These are phyloP conservation scores for Peterozyma toletana DNA, from an alignment of 805 yeast genomes.

Conservation along the genomic window DNA sequence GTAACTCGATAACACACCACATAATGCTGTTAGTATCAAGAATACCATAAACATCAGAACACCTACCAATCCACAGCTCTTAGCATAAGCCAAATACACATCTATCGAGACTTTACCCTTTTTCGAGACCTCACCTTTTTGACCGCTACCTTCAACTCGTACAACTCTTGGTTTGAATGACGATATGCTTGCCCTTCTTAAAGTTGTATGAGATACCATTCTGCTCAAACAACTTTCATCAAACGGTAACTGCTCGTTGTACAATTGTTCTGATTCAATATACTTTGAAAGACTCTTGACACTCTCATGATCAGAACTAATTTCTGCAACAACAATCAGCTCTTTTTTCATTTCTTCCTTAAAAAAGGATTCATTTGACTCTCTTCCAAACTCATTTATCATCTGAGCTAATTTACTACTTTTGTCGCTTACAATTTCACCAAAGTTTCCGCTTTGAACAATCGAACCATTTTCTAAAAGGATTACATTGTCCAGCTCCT, in stretches of 20 bases:
- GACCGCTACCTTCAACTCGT: background rate
- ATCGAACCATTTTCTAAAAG: slow-evolving; percentile 49
- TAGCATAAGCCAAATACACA: slow-evolving; percentile 67
- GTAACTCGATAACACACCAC: slow-evolving; percentile 58
- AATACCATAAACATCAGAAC: slow-evolving; percentile 46
- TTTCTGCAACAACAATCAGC: background rate
- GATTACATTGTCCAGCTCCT: slow-evolving; percentile 52
- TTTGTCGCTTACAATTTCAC: slow-evolving; percentile 19
- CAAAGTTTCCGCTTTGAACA: slow-evolving; percentile 47
- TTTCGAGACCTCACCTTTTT: background rate
- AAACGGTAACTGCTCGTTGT: too few relatives aligned
- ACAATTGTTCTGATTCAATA: too few relatives aligned
- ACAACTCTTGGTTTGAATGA: slow-evolving; percentile 26
- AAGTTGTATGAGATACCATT: slow-evolving; percentile 15
- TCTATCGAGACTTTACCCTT: slow-evolving; percentile 84
- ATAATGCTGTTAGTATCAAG: slow-evolving; percentile 40
- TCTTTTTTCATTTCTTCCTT: background rate
- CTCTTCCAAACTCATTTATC: slow-evolving; percentile 35
- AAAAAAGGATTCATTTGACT: background rate
- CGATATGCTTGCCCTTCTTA: slow-evolving; percentile 59
- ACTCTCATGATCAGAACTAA: background rate
- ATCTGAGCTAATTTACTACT: slow-evolving; percentile 22
- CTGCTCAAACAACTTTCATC: slow-evolving; percentile 4
- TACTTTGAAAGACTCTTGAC: background rate
- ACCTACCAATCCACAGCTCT: slow-evolving; percentile 40